Base-by-base conservation (phyloP, 2,329 filamentous ascomycete genomes). In the Alternaria brassicicola region DNA sequence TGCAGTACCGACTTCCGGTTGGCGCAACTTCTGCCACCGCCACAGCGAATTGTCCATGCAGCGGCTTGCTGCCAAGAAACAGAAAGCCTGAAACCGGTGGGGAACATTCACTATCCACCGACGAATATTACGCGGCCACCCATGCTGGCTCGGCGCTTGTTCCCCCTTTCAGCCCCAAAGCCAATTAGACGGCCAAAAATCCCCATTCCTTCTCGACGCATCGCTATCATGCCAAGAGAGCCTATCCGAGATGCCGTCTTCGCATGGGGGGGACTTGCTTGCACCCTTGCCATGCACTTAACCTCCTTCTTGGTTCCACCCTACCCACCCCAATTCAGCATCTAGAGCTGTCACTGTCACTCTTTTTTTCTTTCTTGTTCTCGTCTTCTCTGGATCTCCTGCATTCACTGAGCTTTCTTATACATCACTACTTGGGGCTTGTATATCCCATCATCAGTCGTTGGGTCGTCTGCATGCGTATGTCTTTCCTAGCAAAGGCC, bases 211-310 rank as follows among this genome's bases (percentile, higher is more conserved):
- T 64, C 67, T 63, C 65, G 65, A 68, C 60, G 21, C 36, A 38
- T 57, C 62, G 55, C 52, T 69, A 67, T 64, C 67, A 59, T 64
- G 71, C 70, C 71, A 73, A 72, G 71, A 36, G 38, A 6, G 45
- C 46, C 45, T 58, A 65, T 63, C 69, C 72, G 70, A 65, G 52
- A 69, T 72, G 67, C 71, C 71, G 72, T 71, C 70, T 74, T 72
- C 45, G 70, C 69, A 68, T 68, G 63, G 65, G 57, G 57, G 62
- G 63, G 62, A 67, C 68, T 70, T 72, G 70, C 64, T 57, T 61
- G 57, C 59, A 70, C 63, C 71, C 71, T 65, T 64, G 67, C 55
- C 52, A 55, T 56, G 51, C 62, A 60, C 62, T 67, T 64, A 65
- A 66, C 62, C 59, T 68, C 60, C 61, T 66, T 63, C 64, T 65